These are phyloP conservation scores for Oryza coarctata DNA, from an alignment of 176 grass and related monocot species.

Conservation along the genomic window DNA sequence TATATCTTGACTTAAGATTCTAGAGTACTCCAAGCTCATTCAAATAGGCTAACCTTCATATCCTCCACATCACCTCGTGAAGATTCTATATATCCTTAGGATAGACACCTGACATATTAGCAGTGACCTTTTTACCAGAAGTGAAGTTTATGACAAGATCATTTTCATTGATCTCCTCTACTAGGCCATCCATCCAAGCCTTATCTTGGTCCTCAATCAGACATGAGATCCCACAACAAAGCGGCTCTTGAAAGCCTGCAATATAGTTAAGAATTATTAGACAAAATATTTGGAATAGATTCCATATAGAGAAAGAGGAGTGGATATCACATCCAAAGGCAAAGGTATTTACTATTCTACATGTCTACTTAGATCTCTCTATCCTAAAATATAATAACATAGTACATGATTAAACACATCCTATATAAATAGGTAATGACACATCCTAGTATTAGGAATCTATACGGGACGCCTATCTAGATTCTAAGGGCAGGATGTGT, in stretches of 20 bases:
- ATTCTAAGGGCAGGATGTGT: no score
- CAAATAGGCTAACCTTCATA: slow-evolving; percentile 91
- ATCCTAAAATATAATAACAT: no score
- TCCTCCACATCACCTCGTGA: slow-evolving; percentile 80
- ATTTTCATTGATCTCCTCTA: slow-evolving; percentile 61
- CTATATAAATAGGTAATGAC: no score
- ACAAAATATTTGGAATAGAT: not conserved
- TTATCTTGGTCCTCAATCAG: slow-evolving; percentile 76
- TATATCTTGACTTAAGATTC: slow-evolving; percentile 79
- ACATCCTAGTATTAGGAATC: no score
- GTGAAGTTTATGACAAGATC: slow-evolving; percentile 61
- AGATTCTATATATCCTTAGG: slow-evolving; percentile 91
- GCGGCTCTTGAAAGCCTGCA: slow-evolving; percentile 61
- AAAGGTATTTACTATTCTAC: no score
- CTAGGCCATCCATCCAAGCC: slow-evolving; percentile 89
- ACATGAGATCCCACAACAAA: slow-evolving; percentile 81
- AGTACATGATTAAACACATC: no score
- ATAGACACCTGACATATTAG: slow-evolving; percentile 45
- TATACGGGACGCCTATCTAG: no score
- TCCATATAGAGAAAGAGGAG: not conserved
- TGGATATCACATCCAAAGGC: no score
- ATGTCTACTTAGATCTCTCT: no score
- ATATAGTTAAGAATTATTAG: not conserved
- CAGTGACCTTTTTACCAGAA: slow-evolving; percentile 68
- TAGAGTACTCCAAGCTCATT: slow-evolving; percentile 91